A percentile compares a stretch with the other conserved stretches of the same genome.
Conservation (phyloP, 2,329 filamentous ascomycete species). For the Colletotrichum melonis region DNA sequence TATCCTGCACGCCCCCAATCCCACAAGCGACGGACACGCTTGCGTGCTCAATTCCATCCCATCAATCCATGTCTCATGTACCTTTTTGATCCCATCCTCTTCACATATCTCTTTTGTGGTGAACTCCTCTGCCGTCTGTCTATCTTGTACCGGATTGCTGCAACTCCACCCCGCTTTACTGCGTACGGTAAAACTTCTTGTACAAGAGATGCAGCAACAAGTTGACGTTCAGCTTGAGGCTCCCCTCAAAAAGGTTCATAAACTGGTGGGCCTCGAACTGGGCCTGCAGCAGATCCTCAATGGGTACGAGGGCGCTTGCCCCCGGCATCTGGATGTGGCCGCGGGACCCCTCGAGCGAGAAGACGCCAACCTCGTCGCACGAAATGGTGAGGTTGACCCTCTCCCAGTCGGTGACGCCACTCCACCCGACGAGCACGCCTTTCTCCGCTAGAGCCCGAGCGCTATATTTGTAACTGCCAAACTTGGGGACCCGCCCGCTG, state of each 20-base stretch:
- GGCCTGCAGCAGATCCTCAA: conserved; percentile 94
- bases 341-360: conserved; percentile 89
- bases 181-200: conserved; percentile 95
- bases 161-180: conserved; percentile 51
- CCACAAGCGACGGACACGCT: conserved; percentile 6
- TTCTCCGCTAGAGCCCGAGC: conserved; percentile 90
- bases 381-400: conserved; percentile 94
- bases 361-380: conserved; percentile 93
- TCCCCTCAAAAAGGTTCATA: conserved; percentile 91
- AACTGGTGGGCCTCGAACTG: conserved; percentile 98
- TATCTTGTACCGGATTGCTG: background rate
- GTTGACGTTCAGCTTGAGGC: conserved; percentile 93
- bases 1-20: conserved; percentile 20
- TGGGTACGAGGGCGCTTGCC: conserved; percentile 86
- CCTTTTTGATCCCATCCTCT: background rate
- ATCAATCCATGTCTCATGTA: conserved; percentile 31
- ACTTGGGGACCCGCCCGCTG: conserved; percentile 90
- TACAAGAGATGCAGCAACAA: conserved; percentile 95
- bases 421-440: conserved; percentile 93
- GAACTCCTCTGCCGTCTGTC: background rate
- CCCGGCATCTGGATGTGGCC: conserved; percentile 97
- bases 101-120: background rate
- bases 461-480: conserved; percentile 97
- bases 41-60: conserved; percentile 21
- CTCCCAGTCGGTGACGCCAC: conserved; percentile 86